These are phyloP conservation scores for Rhizoclosmatium sp. DNA, from an alignment of 192 early-diverging fungal genomes.

Conservation along the genomic window DNA sequence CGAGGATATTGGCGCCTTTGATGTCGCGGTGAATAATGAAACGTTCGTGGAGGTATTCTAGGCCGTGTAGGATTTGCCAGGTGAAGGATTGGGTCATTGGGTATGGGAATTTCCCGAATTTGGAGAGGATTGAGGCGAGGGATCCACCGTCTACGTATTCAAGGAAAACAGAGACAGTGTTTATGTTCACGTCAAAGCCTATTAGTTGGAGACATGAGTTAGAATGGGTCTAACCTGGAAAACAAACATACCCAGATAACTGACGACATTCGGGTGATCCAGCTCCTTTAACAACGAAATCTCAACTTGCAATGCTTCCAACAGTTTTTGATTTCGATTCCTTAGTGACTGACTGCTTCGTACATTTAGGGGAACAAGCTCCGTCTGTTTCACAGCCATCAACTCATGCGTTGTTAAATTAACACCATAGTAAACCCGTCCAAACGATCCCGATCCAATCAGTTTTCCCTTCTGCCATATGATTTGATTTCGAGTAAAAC, in stretches of 20 bases:
- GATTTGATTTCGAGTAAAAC: slow-evolving; percentile 39
- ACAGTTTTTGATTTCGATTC: slow-evolving; percentile 63
- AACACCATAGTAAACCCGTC: slow-evolving; percentile 90
- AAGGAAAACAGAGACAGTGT: slow-evolving; percentile 88
- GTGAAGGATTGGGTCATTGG: slow-evolving; percentile 83
- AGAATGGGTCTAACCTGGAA: neutral
- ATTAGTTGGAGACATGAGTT: slow-evolving; percentile 17
- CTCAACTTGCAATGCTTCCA: slow-evolving; percentile 88
- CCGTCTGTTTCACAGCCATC: slow-evolving; percentile 68
- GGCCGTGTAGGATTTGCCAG: slow-evolving; percentile 88
- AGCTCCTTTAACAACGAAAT: slow-evolving; percentile 91
- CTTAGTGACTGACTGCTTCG: neutral
- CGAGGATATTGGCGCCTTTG: slow-evolving; percentile 91
- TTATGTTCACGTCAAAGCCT: slow-evolving; percentile 81
- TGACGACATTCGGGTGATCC: slow-evolving; percentile 94
- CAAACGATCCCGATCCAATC: slow-evolving; percentile 95
- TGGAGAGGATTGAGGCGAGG: slow-evolving; percentile 82
- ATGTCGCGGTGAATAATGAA: slow-evolving; percentile 98
- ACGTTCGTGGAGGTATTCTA: slow-evolving; percentile 93
- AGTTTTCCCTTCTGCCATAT: slow-evolving; percentile 91
- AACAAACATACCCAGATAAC: slow-evolving; percentile 77
- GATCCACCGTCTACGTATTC: slow-evolving; percentile 99
- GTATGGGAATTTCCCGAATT: slow-evolving; percentile 89
- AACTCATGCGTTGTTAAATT: slow-evolving; percentile 87
- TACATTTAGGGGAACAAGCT: slow-evolving; percentile 33